Base-by-base conservation (phyloP, 106 monocot species). In the Chionographis japonica region DNA sequence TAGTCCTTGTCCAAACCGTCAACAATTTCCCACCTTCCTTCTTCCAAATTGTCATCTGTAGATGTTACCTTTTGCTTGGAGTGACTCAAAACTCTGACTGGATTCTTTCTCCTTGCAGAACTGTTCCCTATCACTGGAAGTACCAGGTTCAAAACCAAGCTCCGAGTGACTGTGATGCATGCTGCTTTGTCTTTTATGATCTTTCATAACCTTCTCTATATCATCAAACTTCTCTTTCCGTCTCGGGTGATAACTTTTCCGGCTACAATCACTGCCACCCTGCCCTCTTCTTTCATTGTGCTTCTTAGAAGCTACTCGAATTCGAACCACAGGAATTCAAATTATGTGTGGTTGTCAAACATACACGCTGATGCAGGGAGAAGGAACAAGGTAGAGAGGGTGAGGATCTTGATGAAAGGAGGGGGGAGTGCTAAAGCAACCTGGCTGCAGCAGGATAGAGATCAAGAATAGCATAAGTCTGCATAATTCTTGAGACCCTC, bases 1-100 rank as follows among this genome's bases (percentile, higher is more conserved):
- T 76, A 69, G 12, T 58, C 52, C 16, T 70, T 68, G 50, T 76
- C 68, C 3, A 55, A 67, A 6, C 71, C 67, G 20, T 73, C 82
- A 69, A 56, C 64, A 79, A 86, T 79, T 69, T 86, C 82, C 86
- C 82, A 86, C 57, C 82, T 86, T 16, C 80, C 83, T 80, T 59
- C 20, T 51, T 62, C 68, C n/a, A 54, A 27, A 8, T 19, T 59
- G 2, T 69, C 63, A 67, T 72, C 66, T 63, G 42, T 61, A 27
- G 51, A 64, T 8, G 37, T 65, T 56, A 37, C 54, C 12, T 71
- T 68, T 18, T 53, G 39, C 56, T 36, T 77, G 46, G 75, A 66
- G 56, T 72, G 61, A 72, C 72, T 72, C 27, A 19, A 61, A 76
- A 55, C 60, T 66, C 27, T 78, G 70, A 58, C 60, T 50, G 4